Evolutionary conservation across 1,139 yeast species (phyloP).

Genomic region (Magnusiomyces suaveolens): DNA sequence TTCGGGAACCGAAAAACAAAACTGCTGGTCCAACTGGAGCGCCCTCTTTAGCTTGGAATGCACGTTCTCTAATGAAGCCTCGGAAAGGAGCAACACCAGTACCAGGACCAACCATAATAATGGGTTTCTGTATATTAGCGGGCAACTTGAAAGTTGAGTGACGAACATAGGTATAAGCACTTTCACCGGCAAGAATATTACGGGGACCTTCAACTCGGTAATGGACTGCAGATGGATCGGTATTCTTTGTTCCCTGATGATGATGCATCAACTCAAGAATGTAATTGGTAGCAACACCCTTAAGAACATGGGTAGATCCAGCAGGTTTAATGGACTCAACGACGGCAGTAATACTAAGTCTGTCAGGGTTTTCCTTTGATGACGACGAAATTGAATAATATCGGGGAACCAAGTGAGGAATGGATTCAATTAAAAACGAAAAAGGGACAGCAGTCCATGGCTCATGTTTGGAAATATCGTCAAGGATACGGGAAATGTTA

Average conservation of each 20-base stretch:
- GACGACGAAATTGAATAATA: constrained; percentile 95
- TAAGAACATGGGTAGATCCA: constrained; percentile 40
- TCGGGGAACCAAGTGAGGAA: constrained; percentile 83
- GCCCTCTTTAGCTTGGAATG: constrained; percentile 44
- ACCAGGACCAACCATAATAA: constrained; percentile 94
- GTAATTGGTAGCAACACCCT: constrained; percentile 89
- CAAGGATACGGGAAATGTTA: constrained; percentile 71
- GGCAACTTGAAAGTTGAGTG: constrained; percentile 93
- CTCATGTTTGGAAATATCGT: constrained; percentile 48
- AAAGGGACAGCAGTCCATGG: constrained; percentile 76
- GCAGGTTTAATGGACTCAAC: constrained; percentile 59
- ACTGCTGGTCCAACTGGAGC: constrained; percentile 60
- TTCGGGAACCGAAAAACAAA: constrained; percentile 82
- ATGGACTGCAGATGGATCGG: constrained; percentile 37
- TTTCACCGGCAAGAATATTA: constrained; percentile 32
- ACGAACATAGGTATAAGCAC: constrained; percentile 83
- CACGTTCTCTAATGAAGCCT: constrained; percentile 83
- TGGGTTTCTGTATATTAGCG: constrained; percentile 71
- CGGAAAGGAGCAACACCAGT: constrained; percentile 74
- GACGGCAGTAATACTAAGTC: constrained; percentile 72
- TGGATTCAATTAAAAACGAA: constrained; percentile 69
- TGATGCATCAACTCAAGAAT: constrained; percentile 59
- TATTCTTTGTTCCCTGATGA: constrained; percentile 41
- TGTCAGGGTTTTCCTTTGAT: constrained; percentile 63
- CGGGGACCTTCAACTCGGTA: constrained; percentile 83